Conservation (phyloP, 2,329 filamentous ascomycete species). For the Penicillium sclerotigenum region DNA sequence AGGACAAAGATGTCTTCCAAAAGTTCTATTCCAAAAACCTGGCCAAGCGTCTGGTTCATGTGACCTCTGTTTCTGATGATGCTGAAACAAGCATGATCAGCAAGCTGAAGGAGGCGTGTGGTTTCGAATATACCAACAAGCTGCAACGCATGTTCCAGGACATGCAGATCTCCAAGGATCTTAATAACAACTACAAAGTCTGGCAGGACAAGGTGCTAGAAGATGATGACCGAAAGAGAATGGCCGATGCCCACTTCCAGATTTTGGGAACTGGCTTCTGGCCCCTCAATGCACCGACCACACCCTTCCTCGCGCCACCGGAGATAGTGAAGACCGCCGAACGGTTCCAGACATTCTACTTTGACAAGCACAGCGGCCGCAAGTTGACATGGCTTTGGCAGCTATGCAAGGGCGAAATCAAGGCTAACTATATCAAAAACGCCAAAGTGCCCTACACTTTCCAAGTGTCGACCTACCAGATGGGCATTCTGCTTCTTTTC, state of each 20-base stretch:
- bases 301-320: slow-evolving; percentile 80
- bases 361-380: slow-evolving; percentile 91
- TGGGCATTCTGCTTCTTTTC: slow-evolving; percentile 92
- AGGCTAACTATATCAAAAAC: slow-evolving; percentile 85
- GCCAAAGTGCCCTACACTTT: slow-evolving; percentile 93
- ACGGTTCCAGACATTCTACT: slow-evolving; percentile 86
- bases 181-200: slow-evolving; percentile 85
- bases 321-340: slow-evolving; percentile 86
- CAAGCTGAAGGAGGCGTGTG: slow-evolving; percentile 97
- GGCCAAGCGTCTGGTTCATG: slow-evolving; percentile 89
- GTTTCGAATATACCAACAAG: slow-evolving; percentile 99
- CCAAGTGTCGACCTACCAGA: slow-evolving; percentile 96
- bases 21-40: slow-evolving; percentile 99
- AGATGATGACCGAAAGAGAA: slow-evolving; percentile 62
- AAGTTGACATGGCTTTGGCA: slow-evolving; percentile 99
- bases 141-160: slow-evolving; percentile 99
- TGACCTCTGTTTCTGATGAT: slow-evolving; percentile 92
- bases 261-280: slow-evolving; percentile 96
- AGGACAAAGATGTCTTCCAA: slow-evolving; percentile 99
- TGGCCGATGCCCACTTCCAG: slow-evolving; percentile 83
- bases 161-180: slow-evolving; percentile 97
- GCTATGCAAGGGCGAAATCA: slow-evolving; percentile 94
- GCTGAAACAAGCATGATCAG: slow-evolving; percentile 99
- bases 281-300: slow-evolving; percentile 83
- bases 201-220: slow-evolving; percentile 66